phyloP scores from a whole-genome alignment of 2,329 filamentous ascomycete genomes.

The Aureobasidium sp. region DNA sequence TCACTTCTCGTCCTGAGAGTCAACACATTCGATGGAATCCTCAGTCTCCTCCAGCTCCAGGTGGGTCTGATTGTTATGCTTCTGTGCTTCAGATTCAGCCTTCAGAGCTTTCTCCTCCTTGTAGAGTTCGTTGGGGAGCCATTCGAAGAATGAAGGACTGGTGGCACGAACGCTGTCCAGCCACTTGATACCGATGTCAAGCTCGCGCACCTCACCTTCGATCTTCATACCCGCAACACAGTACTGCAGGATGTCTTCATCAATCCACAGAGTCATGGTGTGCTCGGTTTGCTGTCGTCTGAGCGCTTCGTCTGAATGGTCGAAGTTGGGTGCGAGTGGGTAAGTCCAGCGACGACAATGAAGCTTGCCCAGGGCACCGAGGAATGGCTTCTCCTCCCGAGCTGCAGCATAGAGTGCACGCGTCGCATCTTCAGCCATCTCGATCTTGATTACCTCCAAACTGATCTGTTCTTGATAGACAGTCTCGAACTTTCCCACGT shows the following conservation, averaged over 20 bases:
- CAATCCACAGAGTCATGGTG: constrained; percentile 54
- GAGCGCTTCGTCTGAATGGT: constrained; percentile 17
- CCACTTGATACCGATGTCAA: constrained; percentile 25
- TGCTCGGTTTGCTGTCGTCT: constrained; percentile 37
- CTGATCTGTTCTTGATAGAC: constrained; percentile 44
- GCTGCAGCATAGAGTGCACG: constrained; percentile 40
- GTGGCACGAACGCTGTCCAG: constrained; percentile 31
- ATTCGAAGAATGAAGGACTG: constrained; percentile 36
- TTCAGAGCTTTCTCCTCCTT: constrained; percentile 13
- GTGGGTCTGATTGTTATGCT: background rate
- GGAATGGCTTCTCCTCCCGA: constrained; percentile 30
- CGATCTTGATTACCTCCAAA: constrained; percentile 52
- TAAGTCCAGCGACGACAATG: constrained; percentile 42
- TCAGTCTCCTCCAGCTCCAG: background rate
- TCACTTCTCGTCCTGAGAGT: background rate
- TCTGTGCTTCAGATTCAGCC: background rate
- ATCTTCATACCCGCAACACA: constrained; percentile 52
- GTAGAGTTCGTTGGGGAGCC: constrained; percentile 35
- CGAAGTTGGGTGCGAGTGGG: constrained; percentile 22
- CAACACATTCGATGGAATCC: background rate
- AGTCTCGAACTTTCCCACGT: constrained; percentile 30
- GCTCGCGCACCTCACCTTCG: constrained; percentile 25
- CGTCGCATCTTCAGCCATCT: constrained; percentile 35
- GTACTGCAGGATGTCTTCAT: constrained; percentile 48
- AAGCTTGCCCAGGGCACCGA: constrained; percentile 46